Evolutionary conservation across 331 rosid species (phyloP), one percentile per base, ranked within the genome.

Genomic region (Acacia concinna): DNA sequence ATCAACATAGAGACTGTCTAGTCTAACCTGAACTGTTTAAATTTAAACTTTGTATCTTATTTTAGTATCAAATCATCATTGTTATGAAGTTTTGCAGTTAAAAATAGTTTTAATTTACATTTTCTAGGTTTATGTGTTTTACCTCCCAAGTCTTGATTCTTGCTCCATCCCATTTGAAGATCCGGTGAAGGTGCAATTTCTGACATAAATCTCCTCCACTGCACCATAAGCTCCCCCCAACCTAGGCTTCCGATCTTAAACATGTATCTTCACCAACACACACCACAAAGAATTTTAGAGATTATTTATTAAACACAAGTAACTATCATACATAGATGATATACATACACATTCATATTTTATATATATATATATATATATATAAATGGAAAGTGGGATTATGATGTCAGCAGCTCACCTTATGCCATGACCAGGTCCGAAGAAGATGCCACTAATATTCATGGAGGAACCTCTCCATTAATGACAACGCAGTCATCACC

Each of bases 391-490:
- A 27, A 3, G 28, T 12, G 34, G 31, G 47, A 15, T 18, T 40
- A 12, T 38, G 18, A 21, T 27, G 44, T 32, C 5, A 32, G 2
- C 34, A 32, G 2, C 34, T 65, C 71, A 83, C 89, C 87, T 86
- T 12, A 87, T 82, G 20, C 88, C 88, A 41, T 85, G 90, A 20
- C 90, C 88, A 56, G 85, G 88, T 47, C 88, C 87, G 59, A 87
- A 87, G 40, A 4, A 14, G 72, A 85, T 15, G 9, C 54, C 34
- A 49, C 74, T 44, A 31, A 87, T 71, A 49, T 73, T 85, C 30
- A 85, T 85, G 59, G 43, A 57, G 20, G 41, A 62, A 31, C 85
- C 88, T 1, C 23, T 1, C 23, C 11, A 3, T 85, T 82, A 44
- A 87, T 79, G 0, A 84, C 87, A 23, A 85, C 41, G 56, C 90